Base-by-base conservation (phyloP, 768 basidiomycete species). In the Plicaturopsis crispa region DNA sequence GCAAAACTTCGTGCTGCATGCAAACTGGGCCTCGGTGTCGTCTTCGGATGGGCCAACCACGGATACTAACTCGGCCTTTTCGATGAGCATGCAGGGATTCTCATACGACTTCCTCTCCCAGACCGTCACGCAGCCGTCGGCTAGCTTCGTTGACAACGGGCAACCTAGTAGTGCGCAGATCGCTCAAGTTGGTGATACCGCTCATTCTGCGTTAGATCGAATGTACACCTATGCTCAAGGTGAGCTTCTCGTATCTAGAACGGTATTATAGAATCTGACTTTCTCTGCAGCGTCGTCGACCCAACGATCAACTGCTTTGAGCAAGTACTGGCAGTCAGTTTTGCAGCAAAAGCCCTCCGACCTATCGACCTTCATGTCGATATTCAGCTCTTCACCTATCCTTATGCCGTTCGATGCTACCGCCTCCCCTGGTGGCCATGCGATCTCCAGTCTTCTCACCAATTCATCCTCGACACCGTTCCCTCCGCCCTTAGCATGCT, bases 161-260 rank as follows among this genome's bases (percentile, higher is more conserved):
- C 63, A 72, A 31, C 75, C 76, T 1, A 55, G 57, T 2, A 53
- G 47, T 24, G 62, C 54, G 5, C 76, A 82, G 52, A 55, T 71
- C 21, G 52, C 62, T 0, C 49, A 63, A 45, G 61, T 78, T 22
- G 60, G 65, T 31, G 46, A 53, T 10, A 55, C 44, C 18, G 66
- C 69, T 17, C 54, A 49, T 28, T 42, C 55, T 16, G 59, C 67
- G 4, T 51, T 82, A 41, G 70, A 82, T 51, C 63, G 70, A 31
- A 75, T 81, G 69, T 80, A 78, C 51, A 67, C 64, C 13, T 75
- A 62, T 60, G 75, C 80, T 14, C 56, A 60, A 40, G 79, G 81
- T 81, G 52, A 41, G 72, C 49, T 21, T 41, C 23, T 33, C 23
- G 30, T 38, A 28, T 34, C 24, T 34, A 5, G 19, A 8, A 30